phyloP scores from a whole-genome alignment of 371 early-diverging fungal genomes.

The Phascolomyces articulosus region DNA sequence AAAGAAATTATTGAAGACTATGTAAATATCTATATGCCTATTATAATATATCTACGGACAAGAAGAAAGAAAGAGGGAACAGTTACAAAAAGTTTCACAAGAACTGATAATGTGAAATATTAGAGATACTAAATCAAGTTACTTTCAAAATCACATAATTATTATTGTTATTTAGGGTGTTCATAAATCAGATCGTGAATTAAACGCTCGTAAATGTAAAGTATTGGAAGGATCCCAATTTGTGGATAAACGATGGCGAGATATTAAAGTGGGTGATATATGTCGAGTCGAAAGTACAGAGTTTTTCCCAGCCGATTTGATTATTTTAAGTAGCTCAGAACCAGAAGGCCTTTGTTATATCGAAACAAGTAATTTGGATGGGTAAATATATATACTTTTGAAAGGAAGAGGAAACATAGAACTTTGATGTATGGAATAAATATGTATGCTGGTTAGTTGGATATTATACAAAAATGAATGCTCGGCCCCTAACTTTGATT shows the following conservation, averaged over 20 bases:
- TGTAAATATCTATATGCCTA: constrained; percentile 41
- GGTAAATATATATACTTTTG: constrained; percentile 46
- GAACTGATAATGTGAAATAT: not conserved
- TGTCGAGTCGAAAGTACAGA: constrained; percentile 85
- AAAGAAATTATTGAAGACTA: constrained; percentile 98
- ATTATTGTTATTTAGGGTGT: constrained; percentile 37
- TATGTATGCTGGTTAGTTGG: too few relatives aligned
- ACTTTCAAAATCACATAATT: not conserved
- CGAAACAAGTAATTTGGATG: constrained; percentile 96
- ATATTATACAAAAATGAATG: too few relatives aligned
- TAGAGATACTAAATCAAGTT: not conserved
- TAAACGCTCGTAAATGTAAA: constrained; percentile 74
- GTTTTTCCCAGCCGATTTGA: constrained; percentile 92
- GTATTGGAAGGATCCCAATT: constrained; percentile 68
- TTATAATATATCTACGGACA: too few relatives aligned
- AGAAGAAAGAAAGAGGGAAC: not conserved
- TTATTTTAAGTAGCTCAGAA: constrained; percentile 83
- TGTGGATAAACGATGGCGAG: constrained; percentile 70
- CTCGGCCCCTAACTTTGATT: not conserved
- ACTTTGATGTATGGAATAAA: not conserved
- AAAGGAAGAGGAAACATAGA: too few relatives aligned
- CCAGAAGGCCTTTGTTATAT: constrained; percentile 92
- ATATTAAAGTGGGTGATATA: constrained; percentile 91
- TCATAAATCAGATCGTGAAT: constrained; percentile 75
- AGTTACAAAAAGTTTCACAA: not conserved